Percentiles rank a stretch among this genome's conserved stretches.
phyloP scores from a whole-genome alignment of 495 filamentous ascomycete genomes.

The Penicillium lividum region DNA sequence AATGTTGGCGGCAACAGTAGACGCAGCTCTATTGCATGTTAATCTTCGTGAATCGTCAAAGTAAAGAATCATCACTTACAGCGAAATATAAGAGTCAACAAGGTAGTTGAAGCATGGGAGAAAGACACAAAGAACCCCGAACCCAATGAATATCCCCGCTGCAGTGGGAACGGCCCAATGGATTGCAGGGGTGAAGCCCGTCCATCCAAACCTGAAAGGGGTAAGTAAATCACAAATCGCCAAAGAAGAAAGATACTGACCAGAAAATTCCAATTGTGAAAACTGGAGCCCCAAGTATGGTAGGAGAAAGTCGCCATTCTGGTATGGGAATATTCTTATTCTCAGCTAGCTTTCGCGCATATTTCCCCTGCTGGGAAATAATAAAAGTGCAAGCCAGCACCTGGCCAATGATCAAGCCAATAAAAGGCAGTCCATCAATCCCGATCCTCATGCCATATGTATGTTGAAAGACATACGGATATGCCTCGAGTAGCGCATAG shows the following conservation, averaged over 20 bases:
- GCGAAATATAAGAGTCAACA: constrained; percentile 57
- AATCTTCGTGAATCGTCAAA: background rate
- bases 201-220: constrained; percentile 44
- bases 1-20: constrained; percentile 86
- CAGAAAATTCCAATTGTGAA: constrained; percentile 59
- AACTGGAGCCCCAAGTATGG: constrained; percentile 51
- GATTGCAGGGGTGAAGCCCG: constrained; percentile 34
- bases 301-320: constrained; percentile 44
- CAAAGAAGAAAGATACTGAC: constrained; percentile 25
- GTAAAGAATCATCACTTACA: constrained; percentile 52
- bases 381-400: constrained; percentile 31
- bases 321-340: constrained; percentile 37
- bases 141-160: constrained; percentile 35
- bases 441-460: constrained; percentile 40
- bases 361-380: constrained; percentile 30
- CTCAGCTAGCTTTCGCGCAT: constrained; percentile 31
- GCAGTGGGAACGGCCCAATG: constrained; percentile 38
- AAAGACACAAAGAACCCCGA: constrained; percentile 42
- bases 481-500: constrained; percentile 47
- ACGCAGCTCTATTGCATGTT: constrained; percentile 61
- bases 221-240: background rate
- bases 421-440: constrained; percentile 38
- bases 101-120: constrained; percentile 45
- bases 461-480: constrained; percentile 41
- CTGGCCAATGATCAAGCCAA: constrained; percentile 40